Conservation (phyloP, 176 grass and related monocot species). For the Triticum timopheevii region DNA sequence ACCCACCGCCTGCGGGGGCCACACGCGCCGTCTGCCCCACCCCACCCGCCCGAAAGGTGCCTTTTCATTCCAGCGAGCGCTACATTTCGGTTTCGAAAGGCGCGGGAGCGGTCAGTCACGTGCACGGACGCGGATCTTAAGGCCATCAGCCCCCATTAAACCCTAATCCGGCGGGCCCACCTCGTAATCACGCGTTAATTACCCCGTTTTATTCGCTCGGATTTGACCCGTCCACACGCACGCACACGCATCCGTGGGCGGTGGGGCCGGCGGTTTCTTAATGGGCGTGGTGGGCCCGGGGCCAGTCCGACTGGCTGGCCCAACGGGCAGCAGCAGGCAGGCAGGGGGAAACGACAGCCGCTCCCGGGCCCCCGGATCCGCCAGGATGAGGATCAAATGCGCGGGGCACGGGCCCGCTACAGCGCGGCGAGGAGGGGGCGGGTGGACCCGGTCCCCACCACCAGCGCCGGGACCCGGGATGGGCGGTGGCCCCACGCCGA, state of each 20-base stretch:
- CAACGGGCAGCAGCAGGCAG: conserved; percentile 9
- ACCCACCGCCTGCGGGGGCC: not conserved
- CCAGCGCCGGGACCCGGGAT: conserved; percentile 26
- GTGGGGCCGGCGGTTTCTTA: not conserved
- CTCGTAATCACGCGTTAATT: conserved; percentile 35
- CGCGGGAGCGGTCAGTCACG: conserved; percentile 30
- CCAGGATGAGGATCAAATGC: conserved; percentile 18
- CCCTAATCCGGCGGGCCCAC: not conserved
- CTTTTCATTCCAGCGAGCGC: not conserved
- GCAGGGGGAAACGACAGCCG: conserved; percentile 42
- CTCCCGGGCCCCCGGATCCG: conserved; percentile 52
- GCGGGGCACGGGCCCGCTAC: conserved; percentile 30
- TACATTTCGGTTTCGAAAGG: not conserved
- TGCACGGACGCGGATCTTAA: conserved; percentile 35
- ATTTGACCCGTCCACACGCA: not conserved
- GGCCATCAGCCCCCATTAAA: not conserved
- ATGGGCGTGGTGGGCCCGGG: not conserved
- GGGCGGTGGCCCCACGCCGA: conserved; percentile 51
- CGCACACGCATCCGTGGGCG: not conserved
- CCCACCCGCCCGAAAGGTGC: not conserved
- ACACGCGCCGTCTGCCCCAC: not conserved
- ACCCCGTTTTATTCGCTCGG: not conserved
- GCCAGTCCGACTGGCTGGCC: not conserved
- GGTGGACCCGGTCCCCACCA: conserved; percentile 46
- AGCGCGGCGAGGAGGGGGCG: not conserved